Base-by-base conservation (phyloP, 2,329 filamentous ascomycete genomes). In the Fusarium algeriense region DNA sequence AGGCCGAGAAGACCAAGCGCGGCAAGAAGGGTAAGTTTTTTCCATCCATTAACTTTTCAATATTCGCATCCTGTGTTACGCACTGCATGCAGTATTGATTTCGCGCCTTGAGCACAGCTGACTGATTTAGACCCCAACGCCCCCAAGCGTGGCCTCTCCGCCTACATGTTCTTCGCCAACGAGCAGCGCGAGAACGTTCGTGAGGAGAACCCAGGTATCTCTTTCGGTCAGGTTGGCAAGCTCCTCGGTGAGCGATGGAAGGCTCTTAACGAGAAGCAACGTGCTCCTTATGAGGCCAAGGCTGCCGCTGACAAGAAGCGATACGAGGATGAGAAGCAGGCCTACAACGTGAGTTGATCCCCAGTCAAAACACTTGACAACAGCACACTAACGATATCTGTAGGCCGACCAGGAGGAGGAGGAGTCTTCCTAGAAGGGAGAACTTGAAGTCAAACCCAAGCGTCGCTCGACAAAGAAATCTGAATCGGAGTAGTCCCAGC, bases 111-210 rank as follows among this genome's bases (percentile, higher is more conserved):
- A 46, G 20, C 49, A 35, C 19, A 9, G 40, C 62, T 73, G 45
- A 73, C 37, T 34, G 14, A 14, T 19, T 12, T 78, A 97, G 95
- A 98, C 85, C 94, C 94, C 84, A 98, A 98, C 85, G 95, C 95
- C 68, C 96, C 96, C 83, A 99, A 98, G 94, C 94, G 96, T 85
- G 96, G 95, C 87, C 93, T 99, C 54, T 98, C 96, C 58, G 96
- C 96, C 73, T 99, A 99, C 91, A 99, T 99, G 96, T 98, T 98
- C 92, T 99, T 98, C 83, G 96, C 96, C 90, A 98, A 98, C 81
- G 96, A 98, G 86, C 94, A 98, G 86, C 95, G 96, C 78, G 95
- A 98, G 82, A 97, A 96, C 83, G 96, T 99, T 77, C 94, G 96
- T 78, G 94, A 97, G 82, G 95, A 98, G 85, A 98, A 98, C 89